phyloP scores from a whole-genome alignment of 2,329 filamentous ascomycete genomes.

The Chaetomiaceae sp. region DNA sequence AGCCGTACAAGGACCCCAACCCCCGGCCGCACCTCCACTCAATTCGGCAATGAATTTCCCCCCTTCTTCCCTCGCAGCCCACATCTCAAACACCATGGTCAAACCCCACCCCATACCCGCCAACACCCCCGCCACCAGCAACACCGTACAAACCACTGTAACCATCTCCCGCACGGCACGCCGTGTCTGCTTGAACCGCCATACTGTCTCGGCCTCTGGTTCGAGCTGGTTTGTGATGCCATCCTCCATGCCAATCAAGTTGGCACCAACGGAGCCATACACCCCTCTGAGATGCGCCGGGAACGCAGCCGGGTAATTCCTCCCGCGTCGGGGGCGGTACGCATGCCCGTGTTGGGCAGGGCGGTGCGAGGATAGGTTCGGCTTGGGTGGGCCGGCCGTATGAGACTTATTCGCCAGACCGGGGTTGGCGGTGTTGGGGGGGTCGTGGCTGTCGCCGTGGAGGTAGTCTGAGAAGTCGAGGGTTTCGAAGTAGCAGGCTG shows the following conservation, averaged over 20 bases:
- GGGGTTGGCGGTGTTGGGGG: neutral
- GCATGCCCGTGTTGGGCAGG: too few species aligned
- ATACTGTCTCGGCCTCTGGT: too few species aligned
- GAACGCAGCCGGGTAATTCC: too few species aligned
- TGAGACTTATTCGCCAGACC: too few species aligned
- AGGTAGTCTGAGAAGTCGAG: constrained; percentile 6
- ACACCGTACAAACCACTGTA: neutral
- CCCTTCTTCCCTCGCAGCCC: neutral
- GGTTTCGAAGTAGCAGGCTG: neutral
- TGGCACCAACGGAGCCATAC: too few species aligned
- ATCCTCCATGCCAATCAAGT: too few species aligned
- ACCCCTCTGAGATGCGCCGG: too few species aligned
- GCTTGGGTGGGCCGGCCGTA: too few species aligned
- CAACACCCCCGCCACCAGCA: neutral
- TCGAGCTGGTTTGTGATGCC: too few species aligned
- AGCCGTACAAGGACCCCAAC: neutral
- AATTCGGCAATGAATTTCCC: neutral
- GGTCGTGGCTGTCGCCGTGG: neutral
- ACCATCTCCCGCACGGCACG: neutral
- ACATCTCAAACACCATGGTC: neutral
- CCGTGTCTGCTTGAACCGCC: neutral
- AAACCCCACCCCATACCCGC: neutral
- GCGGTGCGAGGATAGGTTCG: too few species aligned
- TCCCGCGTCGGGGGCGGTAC: neutral
- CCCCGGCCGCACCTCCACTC: neutral